Conservation (phyloP, 78 protist species). For the Dictyostelium brefeldianum region DNA sequence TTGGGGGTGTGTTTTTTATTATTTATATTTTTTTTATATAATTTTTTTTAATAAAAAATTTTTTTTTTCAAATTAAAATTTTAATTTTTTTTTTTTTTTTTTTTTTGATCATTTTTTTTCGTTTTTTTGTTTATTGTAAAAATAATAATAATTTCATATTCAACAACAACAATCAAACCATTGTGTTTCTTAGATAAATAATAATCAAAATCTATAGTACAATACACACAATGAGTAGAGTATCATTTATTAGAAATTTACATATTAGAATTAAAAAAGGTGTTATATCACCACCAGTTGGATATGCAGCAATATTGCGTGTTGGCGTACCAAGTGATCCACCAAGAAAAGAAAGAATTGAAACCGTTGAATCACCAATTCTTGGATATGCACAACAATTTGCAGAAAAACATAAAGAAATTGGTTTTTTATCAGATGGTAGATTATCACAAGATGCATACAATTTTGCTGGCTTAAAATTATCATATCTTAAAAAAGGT, state of each 20-base stretch:
- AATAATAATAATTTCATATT: no score
- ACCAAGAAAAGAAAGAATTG: background rate
- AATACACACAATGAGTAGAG: slow-evolving; percentile 1
- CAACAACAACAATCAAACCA: no score
- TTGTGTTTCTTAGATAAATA: background rate
- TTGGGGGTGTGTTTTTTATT: no score
- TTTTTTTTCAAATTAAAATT: background rate
- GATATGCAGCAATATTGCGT: slow-evolving; percentile 11
- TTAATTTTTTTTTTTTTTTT: background rate
- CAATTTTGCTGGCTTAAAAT: slow-evolving; percentile 42
- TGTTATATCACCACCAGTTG: slow-evolving; percentile 19
- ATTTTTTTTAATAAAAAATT: no score
- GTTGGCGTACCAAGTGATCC: slow-evolving; percentile 30
- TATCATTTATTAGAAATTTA: slow-evolving; percentile 8
- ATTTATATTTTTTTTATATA: no score
- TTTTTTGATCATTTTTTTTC: background rate
- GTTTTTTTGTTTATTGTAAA: no score
- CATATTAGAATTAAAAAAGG: slow-evolving; percentile 2
- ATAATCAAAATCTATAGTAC: background rate
- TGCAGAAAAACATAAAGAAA: slow-evolving; percentile 41
- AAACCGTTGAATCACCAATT: slow-evolving; percentile 13
- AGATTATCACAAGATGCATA: slow-evolving; percentile 53
- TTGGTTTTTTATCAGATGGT: slow-evolving; percentile 32
- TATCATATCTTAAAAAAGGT: slow-evolving; percentile 55
- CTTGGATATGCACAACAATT: slow-evolving; percentile 39